Conservation (phyloP, 202 grass and related monocot species). For the Tripidium arundinaceum region DNA sequence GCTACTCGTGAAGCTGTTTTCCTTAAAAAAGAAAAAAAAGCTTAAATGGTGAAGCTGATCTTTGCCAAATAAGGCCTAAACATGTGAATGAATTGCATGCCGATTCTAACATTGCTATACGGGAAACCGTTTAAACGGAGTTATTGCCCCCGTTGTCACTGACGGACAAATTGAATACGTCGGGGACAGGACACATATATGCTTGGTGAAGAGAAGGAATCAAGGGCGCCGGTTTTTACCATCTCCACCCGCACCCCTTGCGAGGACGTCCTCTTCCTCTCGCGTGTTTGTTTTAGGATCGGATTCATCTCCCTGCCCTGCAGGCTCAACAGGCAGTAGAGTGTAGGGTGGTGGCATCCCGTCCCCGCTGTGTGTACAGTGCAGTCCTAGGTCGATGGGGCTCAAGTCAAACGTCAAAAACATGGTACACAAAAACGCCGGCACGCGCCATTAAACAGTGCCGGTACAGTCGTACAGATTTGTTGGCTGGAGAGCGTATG, state of each 20-base stretch:
- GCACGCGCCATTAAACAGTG: not conserved
- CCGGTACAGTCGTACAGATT: not conserved
- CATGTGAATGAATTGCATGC: too few relatives aligned
- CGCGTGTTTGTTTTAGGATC: not conserved
- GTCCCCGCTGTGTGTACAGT: not conserved
- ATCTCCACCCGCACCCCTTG: not conserved
- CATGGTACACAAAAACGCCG: not conserved
- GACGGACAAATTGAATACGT: slow-evolving; percentile 12
- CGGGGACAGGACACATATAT: not conserved
- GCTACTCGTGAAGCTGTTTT: too few relatives aligned
- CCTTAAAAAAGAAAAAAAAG: too few relatives aligned
- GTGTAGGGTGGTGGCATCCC: not conserved
- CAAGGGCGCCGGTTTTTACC: not conserved
- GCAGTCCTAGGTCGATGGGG: not conserved
- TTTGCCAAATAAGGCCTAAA: too few relatives aligned
- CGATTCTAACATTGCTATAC: too few relatives aligned
- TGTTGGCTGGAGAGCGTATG: too few relatives aligned
- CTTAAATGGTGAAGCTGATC: too few relatives aligned
- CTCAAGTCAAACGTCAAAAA: not conserved
- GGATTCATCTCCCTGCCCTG: not conserved
- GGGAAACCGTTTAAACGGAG: too few relatives aligned
- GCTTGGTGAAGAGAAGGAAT: not conserved
- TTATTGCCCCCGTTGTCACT: too few relatives aligned
- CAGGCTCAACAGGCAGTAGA: not conserved
- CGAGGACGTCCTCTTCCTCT: not conserved